Conservation (phyloP, 2,329 filamentous ascomycete species). For the Ceratocystis papillata region DNA sequence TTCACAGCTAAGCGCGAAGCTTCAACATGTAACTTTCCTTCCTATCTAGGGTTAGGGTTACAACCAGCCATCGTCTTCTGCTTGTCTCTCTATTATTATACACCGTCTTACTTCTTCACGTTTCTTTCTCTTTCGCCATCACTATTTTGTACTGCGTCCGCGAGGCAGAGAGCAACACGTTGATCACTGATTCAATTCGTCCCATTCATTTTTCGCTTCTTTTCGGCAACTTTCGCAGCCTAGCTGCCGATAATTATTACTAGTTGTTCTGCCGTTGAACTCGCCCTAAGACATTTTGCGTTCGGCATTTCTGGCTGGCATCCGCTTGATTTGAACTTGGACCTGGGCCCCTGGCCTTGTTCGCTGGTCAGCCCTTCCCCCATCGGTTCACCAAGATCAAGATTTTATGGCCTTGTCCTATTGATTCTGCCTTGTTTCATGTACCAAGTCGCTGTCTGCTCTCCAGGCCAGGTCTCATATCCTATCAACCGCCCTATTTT, state of each 20-base stretch:
- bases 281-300: background rate
- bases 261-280: background rate
- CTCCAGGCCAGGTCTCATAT: background rate
- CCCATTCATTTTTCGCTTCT: background rate
- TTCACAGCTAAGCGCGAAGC: background rate
- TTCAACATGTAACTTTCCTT: background rate
- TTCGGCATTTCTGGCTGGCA: background rate
- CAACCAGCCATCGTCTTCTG: background rate
- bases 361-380: background rate
- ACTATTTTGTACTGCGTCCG: no score
- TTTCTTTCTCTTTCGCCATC: background rate
- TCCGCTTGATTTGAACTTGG: background rate
- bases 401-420: slow-evolving; percentile 1
- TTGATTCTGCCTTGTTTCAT: slow-evolving; percentile 3
- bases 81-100: background rate
- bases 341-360: background rate
- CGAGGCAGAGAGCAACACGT: no score
- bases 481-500: background rate
- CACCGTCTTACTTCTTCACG: background rate
- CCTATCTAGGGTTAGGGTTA: background rate
- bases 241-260: background rate
- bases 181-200: background rate
- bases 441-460: background rate
- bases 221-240: background rate
- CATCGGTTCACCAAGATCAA: background rate